Evolutionary conservation across 164 flowering plant genomes (phyloP).

Genomic region (Magnolia changhungtana): DNA sequence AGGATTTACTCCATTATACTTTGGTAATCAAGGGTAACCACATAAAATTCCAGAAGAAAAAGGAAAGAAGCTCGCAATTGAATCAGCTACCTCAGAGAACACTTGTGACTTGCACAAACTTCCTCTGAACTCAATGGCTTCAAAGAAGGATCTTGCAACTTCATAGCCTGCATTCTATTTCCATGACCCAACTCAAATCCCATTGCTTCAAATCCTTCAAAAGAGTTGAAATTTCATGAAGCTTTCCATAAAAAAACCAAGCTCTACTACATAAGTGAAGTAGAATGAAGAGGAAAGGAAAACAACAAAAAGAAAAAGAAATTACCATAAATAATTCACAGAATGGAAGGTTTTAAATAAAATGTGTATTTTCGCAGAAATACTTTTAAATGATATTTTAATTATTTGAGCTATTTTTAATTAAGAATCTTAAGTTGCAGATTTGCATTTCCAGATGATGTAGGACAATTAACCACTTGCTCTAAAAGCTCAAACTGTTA

Average conservation of each 20-base stretch:
- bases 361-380: too few species aligned
- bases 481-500: too few species aligned
- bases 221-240: conserved; percentile 30
- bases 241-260: background rate
- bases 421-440: too few species aligned
- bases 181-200: conserved; percentile 11
- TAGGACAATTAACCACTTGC: too few species aligned
- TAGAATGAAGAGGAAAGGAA: background rate
- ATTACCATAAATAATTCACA: too few species aligned
- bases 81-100: conserved; percentile 37
- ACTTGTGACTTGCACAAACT: conserved; percentile 37
- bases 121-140: conserved; percentile 32
- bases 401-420: too few species aligned
- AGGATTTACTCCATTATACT: background rate
- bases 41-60: background rate
- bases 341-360: too few species aligned
- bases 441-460: too few species aligned
- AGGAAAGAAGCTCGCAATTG: conserved; percentile 2
- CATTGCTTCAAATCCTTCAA: conserved; percentile 19
- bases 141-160: conserved; percentile 28
- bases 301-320: too few species aligned
- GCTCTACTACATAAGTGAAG: background rate
- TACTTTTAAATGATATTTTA: too few species aligned
- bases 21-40: background rate
- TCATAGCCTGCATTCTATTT: too few species aligned